A percentile compares a stretch with the other conserved stretches of the same genome.
Conservation (phyloP, 176 grass and related monocot genomes). For the Hsuehochloa calcarea region DNA sequence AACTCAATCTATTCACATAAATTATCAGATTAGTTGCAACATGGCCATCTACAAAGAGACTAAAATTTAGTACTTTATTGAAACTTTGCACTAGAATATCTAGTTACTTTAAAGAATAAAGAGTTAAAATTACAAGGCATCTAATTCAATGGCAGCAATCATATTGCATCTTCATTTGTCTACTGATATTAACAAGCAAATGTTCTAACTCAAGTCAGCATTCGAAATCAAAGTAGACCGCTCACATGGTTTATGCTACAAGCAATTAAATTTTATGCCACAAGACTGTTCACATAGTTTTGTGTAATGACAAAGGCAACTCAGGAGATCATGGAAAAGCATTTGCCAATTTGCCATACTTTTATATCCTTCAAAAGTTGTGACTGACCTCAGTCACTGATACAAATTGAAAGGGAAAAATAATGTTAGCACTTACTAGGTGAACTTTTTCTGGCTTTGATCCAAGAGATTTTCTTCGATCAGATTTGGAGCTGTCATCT, state of each 20-base stretch:
- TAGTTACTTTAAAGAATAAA: not conserved
- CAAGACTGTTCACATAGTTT: not conserved
- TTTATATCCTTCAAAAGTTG: not conserved
- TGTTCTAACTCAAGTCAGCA: not conserved
- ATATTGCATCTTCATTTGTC: not conserved
- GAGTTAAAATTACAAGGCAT: constrained; percentile 19
- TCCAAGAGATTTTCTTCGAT: constrained; percentile 88
- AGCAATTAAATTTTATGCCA: not conserved
- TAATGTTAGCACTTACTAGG: constrained; percentile 56
- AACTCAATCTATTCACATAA: constrained; percentile 74
- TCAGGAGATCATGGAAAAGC: not conserved
- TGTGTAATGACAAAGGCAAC: not conserved
- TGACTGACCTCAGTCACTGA: not conserved
- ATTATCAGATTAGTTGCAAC: constrained; percentile 16
- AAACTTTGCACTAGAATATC: constrained; percentile 4
- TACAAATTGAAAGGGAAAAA: constrained; percentile 15
- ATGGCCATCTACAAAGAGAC: not conserved
- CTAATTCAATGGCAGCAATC: not conserved
- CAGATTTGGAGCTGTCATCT: constrained; percentile 64
- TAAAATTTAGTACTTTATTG: constrained; percentile 5
- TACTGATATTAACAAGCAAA: not conserved
- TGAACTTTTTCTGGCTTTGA: constrained; percentile 97
- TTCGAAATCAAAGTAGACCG: not conserved
- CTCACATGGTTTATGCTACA: not conserved
- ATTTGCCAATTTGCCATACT: not conserved